These are phyloP conservation scores for Bauhinia variegata DNA, from an alignment of 306 rosid species.

Conservation along the genomic window DNA sequence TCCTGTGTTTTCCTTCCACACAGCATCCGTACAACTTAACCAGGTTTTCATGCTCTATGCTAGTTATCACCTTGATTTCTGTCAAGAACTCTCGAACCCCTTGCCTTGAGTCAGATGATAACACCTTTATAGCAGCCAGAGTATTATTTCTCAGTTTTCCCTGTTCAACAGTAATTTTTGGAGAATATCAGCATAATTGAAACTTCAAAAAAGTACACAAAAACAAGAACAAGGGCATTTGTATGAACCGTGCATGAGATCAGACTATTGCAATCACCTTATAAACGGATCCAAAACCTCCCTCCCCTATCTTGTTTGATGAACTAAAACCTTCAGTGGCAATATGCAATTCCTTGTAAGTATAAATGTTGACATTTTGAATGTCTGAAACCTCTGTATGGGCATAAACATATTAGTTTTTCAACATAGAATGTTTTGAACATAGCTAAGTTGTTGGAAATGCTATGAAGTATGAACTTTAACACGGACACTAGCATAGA, in stretches of 20 bases:
- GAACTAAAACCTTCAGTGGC: slow-evolving; percentile 63
- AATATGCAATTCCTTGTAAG: slow-evolving; percentile 59
- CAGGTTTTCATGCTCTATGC: slow-evolving; percentile 72
- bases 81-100: slow-evolving; percentile 74
- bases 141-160: slow-evolving; percentile 62
- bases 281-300: slow-evolving; percentile 90
- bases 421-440: slow-evolving; percentile 2
- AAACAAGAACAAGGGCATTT: slow-evolving; percentile 5
- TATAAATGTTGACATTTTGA: slow-evolving; percentile 57
- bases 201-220: slow-evolving; percentile 20
- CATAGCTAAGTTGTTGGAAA: not conserved
- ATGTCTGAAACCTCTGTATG: slow-evolving; percentile 56
- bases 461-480: too few relatives aligned
- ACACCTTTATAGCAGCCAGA: slow-evolving; percentile 70
- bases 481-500: too few relatives aligned
- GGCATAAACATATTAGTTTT: slow-evolving; percentile 15
- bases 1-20: slow-evolving; percentile 64
- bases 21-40: slow-evolving; percentile 85
- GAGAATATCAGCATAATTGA: not conserved
- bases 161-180: slow-evolving; percentile 36
- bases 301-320: slow-evolving; percentile 71
- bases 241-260: not conserved
- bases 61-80: slow-evolving; percentile 76
- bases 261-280: slow-evolving; percentile 54
- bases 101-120: slow-evolving; percentile 71